These are phyloP conservation scores for Heterobasidion parviporum DNA, from an alignment of 1,284 basidiomycete genomes.

Conservation along the genomic window DNA sequence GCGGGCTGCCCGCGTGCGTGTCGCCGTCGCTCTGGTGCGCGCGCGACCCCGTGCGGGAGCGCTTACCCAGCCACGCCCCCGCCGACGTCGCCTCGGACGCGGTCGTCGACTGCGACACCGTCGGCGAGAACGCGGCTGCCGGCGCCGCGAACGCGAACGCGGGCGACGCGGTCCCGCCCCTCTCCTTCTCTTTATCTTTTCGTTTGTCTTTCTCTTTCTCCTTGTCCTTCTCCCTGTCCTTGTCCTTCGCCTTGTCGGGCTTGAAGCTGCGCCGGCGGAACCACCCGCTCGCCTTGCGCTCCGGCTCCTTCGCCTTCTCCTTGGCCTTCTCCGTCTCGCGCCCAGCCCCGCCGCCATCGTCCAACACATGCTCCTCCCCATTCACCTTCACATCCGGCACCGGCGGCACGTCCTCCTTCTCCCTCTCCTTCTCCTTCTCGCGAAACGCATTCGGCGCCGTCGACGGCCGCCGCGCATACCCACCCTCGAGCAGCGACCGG, in stretches of 20 bases:
- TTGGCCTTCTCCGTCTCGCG: background rate
- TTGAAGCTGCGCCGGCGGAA: slow-evolving; percentile 34
- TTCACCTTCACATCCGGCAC: slow-evolving; percentile 5
- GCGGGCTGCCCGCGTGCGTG: too few relatives aligned
- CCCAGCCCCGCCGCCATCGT: background rate
- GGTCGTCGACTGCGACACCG: background rate
- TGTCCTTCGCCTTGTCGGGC: slow-evolving; percentile 16
- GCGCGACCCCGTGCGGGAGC: background rate
- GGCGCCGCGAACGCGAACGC: background rate
- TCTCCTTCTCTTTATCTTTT: background rate
- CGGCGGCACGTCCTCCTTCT: background rate
- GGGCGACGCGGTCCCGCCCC: too few relatives aligned
- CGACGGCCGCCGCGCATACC: background rate
- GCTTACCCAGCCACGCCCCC: background rate
- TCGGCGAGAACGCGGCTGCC: background rate
- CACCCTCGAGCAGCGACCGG: background rate
- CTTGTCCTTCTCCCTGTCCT: slow-evolving; percentile 13
- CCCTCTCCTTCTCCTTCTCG: background rate
- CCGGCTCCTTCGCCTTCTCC: slow-evolving; percentile 23
- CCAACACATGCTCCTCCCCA: background rate
- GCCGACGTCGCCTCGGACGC: background rate
- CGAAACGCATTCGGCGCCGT: slow-evolving; percentile 2
- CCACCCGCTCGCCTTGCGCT: slow-evolving; percentile 42
- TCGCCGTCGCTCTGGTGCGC: too few relatives aligned
- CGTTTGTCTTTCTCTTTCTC: slow-evolving; percentile 16